phyloP scores from a whole-genome alignment of 164 flowering plant species.

The Annona squamosa region DNA sequence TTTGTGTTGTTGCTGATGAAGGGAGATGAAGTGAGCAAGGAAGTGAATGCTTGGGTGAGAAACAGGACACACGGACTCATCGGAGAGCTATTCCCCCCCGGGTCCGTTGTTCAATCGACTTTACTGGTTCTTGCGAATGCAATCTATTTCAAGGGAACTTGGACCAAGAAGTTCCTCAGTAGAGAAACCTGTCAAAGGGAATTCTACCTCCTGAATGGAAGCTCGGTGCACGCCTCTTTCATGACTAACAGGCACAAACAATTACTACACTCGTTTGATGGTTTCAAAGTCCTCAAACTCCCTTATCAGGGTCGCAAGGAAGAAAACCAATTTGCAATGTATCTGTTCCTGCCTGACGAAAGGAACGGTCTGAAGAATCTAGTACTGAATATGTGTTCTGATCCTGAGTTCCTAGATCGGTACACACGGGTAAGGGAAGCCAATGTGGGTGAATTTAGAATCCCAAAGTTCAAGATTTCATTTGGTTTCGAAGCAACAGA shows the following conservation, averaged over 20 bases:
- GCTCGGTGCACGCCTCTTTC: slow-evolving; percentile 19
- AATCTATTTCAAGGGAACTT: slow-evolving; percentile 24
- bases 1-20: not conserved
- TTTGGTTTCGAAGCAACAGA: slow-evolving; percentile 14
- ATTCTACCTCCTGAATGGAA: slow-evolving; percentile 24
- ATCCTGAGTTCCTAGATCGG: slow-evolving; percentile 2
- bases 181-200: slow-evolving; percentile 8
- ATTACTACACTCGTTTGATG: slow-evolving; percentile 1
- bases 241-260: slow-evolving; percentile 13
- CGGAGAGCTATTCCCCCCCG: slow-evolving; percentile 10
- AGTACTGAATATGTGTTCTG: slow-evolving; percentile 6
- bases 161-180: slow-evolving; percentile 10
- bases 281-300: slow-evolving; percentile 15
- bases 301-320: slow-evolving; percentile 14
- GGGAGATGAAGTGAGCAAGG: slow-evolving; percentile 3
- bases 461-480: slow-evolving; percentile 26
- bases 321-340: slow-evolving; percentile 17
- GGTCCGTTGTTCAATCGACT: not conserved
- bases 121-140: slow-evolving; percentile 17
- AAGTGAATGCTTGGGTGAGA: slow-evolving; percentile 17
- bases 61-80: slow-evolving; percentile 17
- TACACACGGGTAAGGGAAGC: not conserved
- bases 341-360: slow-evolving; percentile 19
- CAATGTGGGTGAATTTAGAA: slow-evolving; percentile 2
- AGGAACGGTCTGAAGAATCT: slow-evolving; percentile 16